phyloP scores from a whole-genome alignment of 352 stramenopile species.

The Phytopythium helicoides region DNA sequence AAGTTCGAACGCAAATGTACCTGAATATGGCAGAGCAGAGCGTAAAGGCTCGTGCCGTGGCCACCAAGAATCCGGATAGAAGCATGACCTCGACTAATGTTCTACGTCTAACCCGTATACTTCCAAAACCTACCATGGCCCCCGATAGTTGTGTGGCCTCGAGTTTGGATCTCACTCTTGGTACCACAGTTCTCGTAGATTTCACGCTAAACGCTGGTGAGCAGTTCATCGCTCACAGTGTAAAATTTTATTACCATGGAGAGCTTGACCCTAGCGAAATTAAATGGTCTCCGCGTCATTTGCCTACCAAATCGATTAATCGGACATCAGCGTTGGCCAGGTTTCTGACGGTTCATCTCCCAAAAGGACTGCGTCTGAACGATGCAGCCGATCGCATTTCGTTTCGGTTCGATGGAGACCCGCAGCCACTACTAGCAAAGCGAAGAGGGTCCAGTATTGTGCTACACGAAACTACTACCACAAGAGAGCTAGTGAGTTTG shows the following conservation, averaged over 20 bases:
- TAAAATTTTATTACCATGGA: slow-evolving; percentile 64
- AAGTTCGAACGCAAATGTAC: slow-evolving; percentile 45
- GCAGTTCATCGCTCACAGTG: slow-evolving; percentile 74
- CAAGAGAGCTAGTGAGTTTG: slow-evolving; percentile 37
- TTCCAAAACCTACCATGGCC: slow-evolving; percentile 16
- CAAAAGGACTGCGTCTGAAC: slow-evolving; percentile 42
- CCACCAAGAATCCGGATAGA: background rate
- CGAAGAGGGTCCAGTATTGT: slow-evolving; percentile 44
- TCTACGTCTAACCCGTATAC: slow-evolving; percentile 15
- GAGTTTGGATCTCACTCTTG: background rate
- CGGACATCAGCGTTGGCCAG: slow-evolving; percentile 40
- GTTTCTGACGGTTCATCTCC: slow-evolving; percentile 43
- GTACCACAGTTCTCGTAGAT: slow-evolving; percentile 58
- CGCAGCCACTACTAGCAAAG: slow-evolving; percentile 39
- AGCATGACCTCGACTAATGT: background rate
- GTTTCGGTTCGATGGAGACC: slow-evolving; percentile 52
- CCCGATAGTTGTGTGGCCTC: slow-evolving; percentile 16
- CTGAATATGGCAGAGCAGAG: slow-evolving; percentile 60
- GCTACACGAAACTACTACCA: slow-evolving; percentile 44
- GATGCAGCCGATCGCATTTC: slow-evolving; percentile 51
- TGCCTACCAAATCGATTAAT: slow-evolving; percentile 45
- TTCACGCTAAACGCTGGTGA: slow-evolving; percentile 75
- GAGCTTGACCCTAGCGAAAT: slow-evolving; percentile 39
- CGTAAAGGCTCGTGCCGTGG: slow-evolving; percentile 18
- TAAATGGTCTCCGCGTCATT: slow-evolving; percentile 53